Conservation (phyloP, 371 early-diverging fungal genomes). For the Syncephalis plumigaleata region DNA sequence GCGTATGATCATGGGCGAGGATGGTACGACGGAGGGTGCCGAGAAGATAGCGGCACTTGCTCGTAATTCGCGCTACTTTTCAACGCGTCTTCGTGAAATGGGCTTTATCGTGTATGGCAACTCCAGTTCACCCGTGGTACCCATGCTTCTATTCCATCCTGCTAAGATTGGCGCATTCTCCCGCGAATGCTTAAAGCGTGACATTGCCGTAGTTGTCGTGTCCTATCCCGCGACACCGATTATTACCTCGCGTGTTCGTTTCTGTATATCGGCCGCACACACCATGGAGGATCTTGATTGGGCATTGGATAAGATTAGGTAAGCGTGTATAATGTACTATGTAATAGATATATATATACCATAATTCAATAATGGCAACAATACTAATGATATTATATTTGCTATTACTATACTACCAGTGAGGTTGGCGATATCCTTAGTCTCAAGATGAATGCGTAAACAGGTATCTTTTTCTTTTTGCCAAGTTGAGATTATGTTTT, state of each 20-base stretch:
- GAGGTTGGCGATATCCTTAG: constrained; percentile 19
- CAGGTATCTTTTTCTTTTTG: too few relatives aligned
- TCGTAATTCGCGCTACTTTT: constrained; percentile 79
- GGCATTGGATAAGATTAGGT: constrained; percentile 19
- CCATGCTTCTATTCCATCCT: constrained; percentile 91
- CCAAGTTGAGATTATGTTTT: too few relatives aligned
- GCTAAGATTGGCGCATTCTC: constrained; percentile 96
- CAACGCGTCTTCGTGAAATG: constrained; percentile 58
- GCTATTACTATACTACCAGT: constrained; percentile 12
- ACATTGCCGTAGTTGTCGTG: constrained; percentile 96
- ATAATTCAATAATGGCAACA: too few relatives aligned
- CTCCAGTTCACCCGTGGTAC: constrained; percentile 91
- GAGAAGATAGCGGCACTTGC: constrained; percentile 68
- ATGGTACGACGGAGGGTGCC: constrained; percentile 64
- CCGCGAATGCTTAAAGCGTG: constrained; percentile 74
- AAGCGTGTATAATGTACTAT: too few relatives aligned
- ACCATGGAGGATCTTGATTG: constrained; percentile 87
- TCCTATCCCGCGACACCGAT: constrained; percentile 98
- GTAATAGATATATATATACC: too few relatives aligned
- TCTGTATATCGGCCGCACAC: constrained; percentile 95
- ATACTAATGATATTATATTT: not conserved
- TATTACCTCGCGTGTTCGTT: constrained; percentile 87
- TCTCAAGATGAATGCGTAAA: constrained; percentile 11
- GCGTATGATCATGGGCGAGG: constrained; percentile 82
- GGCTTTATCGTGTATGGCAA: constrained; percentile 96